phyloP scores from a whole-genome alignment of 208 protist genomes.

The Acanthamoeba healyi region DNA sequence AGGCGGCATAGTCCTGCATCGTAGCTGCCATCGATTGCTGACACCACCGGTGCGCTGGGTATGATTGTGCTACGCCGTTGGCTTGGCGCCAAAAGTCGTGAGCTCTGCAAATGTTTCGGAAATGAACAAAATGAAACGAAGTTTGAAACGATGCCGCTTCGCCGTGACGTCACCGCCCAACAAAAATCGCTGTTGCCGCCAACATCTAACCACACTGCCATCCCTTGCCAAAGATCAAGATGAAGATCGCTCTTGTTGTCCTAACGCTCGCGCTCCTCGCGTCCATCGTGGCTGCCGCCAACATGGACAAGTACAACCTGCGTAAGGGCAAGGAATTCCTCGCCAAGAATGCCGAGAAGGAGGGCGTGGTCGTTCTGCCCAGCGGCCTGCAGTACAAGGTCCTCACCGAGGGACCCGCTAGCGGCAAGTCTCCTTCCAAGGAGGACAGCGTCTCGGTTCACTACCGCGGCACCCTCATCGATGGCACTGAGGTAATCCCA shows the following conservation, averaged over 20 bases:
- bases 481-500: constrained; percentile 29
- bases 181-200: too few species aligned
- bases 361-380: neutral
- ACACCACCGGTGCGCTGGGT: too few species aligned
- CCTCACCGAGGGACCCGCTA: neutral
- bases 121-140: too few species aligned
- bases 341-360: neutral
- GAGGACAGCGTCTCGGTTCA: constrained; percentile 2
- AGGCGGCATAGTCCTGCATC: constrained; percentile 18
- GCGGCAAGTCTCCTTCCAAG: neutral
- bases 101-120: too few species aligned
- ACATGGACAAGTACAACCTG: constrained; percentile 27
- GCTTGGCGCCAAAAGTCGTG: too few species aligned
- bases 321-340: constrained; percentile 38
- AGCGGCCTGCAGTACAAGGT: constrained; percentile 63
- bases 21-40: neutral
- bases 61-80: too few species aligned
- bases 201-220: too few species aligned
- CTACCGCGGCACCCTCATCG: constrained; percentile 37
- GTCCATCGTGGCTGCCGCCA: neutral
- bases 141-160: too few species aligned
- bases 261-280: neutral
- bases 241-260: constrained; percentile 3
- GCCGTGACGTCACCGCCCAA: too few species aligned
- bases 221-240: neutral